A percentile compares a stretch with the other conserved stretches of the same genome.
Evolutionary conservation across 1,139 yeast species (phyloP).

Genomic region (Nakaseomyces bracarensis): DNA sequence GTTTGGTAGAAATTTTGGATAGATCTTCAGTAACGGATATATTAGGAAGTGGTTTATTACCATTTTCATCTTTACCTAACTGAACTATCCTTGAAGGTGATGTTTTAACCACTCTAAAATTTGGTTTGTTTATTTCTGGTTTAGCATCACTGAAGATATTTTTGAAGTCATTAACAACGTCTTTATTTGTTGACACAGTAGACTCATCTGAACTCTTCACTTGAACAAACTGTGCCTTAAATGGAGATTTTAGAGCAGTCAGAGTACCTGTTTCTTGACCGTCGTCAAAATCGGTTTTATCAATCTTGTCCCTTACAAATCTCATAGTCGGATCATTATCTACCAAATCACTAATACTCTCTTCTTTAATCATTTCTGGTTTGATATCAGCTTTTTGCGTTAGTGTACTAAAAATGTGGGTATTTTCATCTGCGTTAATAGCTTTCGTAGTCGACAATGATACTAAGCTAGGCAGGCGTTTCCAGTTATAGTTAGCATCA

Average conservation of each 20-base stretch:
- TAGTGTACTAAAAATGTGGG: conserved; percentile 6
- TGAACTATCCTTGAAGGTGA: conserved; percentile 12
- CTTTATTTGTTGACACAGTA: not conserved
- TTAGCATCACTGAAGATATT: not conserved
- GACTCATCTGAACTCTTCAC: not conserved
- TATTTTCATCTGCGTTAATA: conserved; percentile 7
- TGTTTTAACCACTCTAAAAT: conserved; percentile 11
- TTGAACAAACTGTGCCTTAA: not conserved
- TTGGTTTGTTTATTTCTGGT: conserved; percentile 1
- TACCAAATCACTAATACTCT: not conserved
- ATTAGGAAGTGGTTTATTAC: not conserved
- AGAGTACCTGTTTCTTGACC: not conserved
- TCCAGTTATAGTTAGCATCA: conserved; percentile 30
- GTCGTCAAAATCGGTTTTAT: too few relatives aligned
- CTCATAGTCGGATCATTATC: too few relatives aligned
- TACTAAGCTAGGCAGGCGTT: conserved; percentile 21
- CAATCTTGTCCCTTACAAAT: too few relatives aligned
- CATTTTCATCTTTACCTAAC: not conserved
- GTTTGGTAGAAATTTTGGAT: not conserved
- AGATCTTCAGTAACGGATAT: not conserved
- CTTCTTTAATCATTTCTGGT: not conserved
- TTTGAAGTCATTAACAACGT: not conserved
- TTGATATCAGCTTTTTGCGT: not conserved
- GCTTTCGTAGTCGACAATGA: conserved; percentile 15
- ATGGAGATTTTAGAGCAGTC: conserved; percentile 3